Conservation (phyloP, 2,329 filamentous ascomycete species). For the Pseudogymnoascus sp. region DNA sequence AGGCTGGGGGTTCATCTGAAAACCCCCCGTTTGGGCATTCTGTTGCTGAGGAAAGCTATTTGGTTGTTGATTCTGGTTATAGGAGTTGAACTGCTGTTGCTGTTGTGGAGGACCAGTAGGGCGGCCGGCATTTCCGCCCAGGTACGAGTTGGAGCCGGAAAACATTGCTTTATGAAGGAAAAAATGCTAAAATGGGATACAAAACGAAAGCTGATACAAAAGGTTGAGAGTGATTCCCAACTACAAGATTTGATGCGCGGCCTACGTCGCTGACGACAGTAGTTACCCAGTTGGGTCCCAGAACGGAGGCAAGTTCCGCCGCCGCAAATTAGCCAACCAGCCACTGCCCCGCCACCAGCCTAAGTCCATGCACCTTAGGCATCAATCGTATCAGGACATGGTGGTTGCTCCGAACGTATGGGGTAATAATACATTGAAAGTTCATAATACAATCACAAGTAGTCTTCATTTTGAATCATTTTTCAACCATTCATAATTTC, state of each 20-base stretch:
- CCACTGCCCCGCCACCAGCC: background rate
- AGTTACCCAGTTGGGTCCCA: conserved; percentile 9
- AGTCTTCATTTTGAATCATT: background rate
- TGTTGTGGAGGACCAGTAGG: conserved; percentile 59
- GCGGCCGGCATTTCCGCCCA: conserved; percentile 70
- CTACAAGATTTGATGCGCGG: conserved; percentile 7
- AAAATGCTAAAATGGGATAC: conserved; percentile 11
- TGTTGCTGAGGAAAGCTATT: conserved; percentile 22
- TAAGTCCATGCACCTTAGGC: background rate
- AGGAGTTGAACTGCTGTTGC: conserved; percentile 42
- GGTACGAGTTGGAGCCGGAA: conserved; percentile 77
- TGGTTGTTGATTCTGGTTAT: conserved; percentile 29
- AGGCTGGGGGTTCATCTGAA: conserved; percentile 20
- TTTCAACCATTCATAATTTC: background rate
- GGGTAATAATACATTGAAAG: background rate
- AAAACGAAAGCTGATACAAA: conserved; percentile 12
- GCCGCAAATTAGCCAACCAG: conserved; percentile 7
- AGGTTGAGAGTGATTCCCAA: conserved; percentile 7
- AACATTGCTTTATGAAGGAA: conserved; percentile 55
- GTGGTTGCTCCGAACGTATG: background rate
- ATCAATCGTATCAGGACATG: background rate
- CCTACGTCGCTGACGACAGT: conserved; percentile 8
- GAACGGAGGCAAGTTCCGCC: conserved; percentile 6
- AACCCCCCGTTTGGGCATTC: conserved; percentile 29
- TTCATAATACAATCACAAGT: background rate